A percentile compares a stretch with the other conserved stretches of the same genome.
Evolutionary conservation across 1,284 basidiomycete genomes (phyloP).

Genomic region (Ceratobasidium sp.): DNA sequence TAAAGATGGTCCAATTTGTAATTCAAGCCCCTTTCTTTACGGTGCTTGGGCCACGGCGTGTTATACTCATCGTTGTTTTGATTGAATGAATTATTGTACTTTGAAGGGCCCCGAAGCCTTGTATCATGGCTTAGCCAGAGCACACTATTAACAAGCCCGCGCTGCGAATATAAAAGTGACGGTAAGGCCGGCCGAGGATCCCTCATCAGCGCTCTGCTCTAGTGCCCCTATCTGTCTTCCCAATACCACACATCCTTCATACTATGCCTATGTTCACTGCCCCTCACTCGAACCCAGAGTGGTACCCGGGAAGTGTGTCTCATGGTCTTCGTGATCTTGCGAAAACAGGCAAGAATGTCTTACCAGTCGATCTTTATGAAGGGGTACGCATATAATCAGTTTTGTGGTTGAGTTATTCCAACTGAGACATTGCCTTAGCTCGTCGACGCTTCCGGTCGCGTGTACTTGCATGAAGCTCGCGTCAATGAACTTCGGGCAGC

Average conservation of each 20-base stretch:
- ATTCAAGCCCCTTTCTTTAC: conserved; percentile 3
- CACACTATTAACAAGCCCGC: too few species aligned
- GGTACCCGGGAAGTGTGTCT: conserved; percentile 25
- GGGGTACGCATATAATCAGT: neutral
- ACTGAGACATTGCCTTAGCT: neutral
- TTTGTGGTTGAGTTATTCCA: neutral
- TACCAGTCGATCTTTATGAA: conserved; percentile 8
- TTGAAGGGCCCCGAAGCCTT: neutral
- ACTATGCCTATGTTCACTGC: conserved; percentile 18
- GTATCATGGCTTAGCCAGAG: too few species aligned
- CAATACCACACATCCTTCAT: neutral
- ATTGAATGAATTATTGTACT: neutral
- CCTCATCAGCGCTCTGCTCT: neutral
- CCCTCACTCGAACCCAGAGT: neutral
- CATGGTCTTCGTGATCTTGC: conserved; percentile 3
- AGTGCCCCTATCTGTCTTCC: neutral
- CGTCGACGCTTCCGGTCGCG: conserved; percentile 1
- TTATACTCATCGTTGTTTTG: neutral
- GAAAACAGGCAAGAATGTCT: neutral
- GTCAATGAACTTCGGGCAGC: conserved; percentile 1
- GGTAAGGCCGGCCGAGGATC: too few species aligned
- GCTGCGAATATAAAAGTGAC: too few species aligned
- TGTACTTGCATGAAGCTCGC: conserved; percentile 16
- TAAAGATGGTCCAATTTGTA: neutral
- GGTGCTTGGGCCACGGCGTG: neutral